Evolutionary conservation across 2,329 filamentous ascomycete genomes (phyloP).

Genomic region (Aspergillus carbonarius): DNA sequence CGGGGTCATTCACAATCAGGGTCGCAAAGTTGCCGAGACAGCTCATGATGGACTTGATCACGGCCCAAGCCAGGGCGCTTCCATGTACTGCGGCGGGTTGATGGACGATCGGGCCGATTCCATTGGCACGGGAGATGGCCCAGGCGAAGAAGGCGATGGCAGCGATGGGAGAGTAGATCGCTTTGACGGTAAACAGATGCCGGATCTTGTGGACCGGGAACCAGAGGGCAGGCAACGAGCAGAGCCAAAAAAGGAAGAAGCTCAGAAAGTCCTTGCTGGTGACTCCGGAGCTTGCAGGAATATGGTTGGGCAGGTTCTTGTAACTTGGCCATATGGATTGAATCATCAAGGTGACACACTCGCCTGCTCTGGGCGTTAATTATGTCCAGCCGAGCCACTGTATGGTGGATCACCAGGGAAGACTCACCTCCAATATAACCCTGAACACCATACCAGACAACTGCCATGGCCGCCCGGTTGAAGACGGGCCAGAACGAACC

Average conservation of each 20-base stretch:
- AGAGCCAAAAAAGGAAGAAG: slow-evolving; percentile 85
- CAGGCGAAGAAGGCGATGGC: slow-evolving; percentile 85
- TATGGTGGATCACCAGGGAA: neutral
- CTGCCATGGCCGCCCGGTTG: slow-evolving; percentile 83
- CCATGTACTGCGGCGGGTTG: slow-evolving; percentile 65
- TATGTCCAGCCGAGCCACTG: neutral
- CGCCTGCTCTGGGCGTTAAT: slow-evolving; percentile 44
- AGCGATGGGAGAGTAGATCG: slow-evolving; percentile 78
- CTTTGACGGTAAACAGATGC: slow-evolving; percentile 88
- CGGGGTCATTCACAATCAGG: slow-evolving; percentile 75
- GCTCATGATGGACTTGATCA: slow-evolving; percentile 83
- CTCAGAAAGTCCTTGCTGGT: slow-evolving; percentile 73
- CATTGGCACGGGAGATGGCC: slow-evolving; percentile 77
- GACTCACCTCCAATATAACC: slow-evolving; percentile 67
- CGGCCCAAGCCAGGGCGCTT: slow-evolving; percentile 72
- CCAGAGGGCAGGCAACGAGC: slow-evolving; percentile 80
- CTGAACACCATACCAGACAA: slow-evolving; percentile 78
- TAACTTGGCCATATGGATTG: slow-evolving; percentile 71
- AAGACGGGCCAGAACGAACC: slow-evolving; percentile 85
- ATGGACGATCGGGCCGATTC: slow-evolving; percentile 77
- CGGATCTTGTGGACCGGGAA: slow-evolving; percentile 86
- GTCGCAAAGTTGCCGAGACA: slow-evolving; percentile 90
- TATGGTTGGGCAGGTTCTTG: slow-evolving; percentile 64
- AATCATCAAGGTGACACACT: slow-evolving; percentile 88
- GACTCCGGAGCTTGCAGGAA: slow-evolving; percentile 65